Evolutionary conservation across 805 yeast genomes (phyloP).

Genomic region (Hanseniaspora nectarophila): DNA sequence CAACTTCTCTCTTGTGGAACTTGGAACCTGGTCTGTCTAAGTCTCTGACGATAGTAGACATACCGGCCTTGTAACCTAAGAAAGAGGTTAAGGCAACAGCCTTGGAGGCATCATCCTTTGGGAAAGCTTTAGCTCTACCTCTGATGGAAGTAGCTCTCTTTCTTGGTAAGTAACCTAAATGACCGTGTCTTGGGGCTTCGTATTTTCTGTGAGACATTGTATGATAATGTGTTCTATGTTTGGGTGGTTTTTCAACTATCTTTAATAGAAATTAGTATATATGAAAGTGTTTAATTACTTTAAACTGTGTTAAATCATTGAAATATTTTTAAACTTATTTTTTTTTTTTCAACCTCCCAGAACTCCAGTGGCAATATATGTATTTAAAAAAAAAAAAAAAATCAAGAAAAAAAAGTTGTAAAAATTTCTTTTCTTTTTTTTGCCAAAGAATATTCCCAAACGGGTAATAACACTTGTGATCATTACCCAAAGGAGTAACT

Average conservation of each 20-base stretch:
- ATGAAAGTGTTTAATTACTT: too few species aligned
- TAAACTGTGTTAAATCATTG: neutral
- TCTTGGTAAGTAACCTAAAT: constrained; percentile 99
- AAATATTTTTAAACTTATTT: neutral
- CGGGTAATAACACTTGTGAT: neutral
- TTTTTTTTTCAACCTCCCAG: neutral
- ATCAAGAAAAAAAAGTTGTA: too few species aligned
- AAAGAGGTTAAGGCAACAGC: constrained; percentile 98
- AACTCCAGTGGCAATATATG: too few species aligned
- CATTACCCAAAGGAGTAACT: neutral
- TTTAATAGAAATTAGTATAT: too few species aligned
- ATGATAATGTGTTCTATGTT: constrained; percentile 20
- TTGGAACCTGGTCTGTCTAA: constrained; percentile 99
- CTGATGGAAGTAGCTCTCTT: constrained; percentile 98
- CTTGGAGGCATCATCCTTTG: constrained; percentile 94
- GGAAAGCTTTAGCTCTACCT: constrained; percentile 99
- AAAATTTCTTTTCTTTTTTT: too few species aligned
- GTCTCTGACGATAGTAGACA: constrained; percentile 99
- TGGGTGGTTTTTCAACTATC: constrained; percentile 16
- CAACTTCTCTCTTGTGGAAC: constrained; percentile 99
- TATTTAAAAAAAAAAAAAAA: too few species aligned
- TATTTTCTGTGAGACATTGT: constrained; percentile 98
- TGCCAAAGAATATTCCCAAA: neutral
- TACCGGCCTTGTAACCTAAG: constrained; percentile 99
- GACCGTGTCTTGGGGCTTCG: constrained; percentile 99